phyloP scores from a whole-genome alignment of 164 flowering plant genomes.

The Platanus orientalis region DNA sequence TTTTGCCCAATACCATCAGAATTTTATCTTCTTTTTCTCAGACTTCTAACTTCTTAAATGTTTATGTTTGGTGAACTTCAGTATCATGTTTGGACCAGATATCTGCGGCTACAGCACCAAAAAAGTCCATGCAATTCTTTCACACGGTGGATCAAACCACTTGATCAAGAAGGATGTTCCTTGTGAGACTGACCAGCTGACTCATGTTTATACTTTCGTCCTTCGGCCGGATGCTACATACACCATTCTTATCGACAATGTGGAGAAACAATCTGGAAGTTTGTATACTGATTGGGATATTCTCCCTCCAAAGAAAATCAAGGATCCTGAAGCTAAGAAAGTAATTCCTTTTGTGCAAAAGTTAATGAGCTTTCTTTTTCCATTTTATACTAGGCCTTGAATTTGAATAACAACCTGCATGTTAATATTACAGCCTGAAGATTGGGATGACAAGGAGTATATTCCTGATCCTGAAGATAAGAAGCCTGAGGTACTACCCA shows the following conservation, averaged over 20 bases:
- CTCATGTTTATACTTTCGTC: constrained; percentile 85
- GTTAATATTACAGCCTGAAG: constrained; percentile 67
- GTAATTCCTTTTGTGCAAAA: constrained; percentile 21
- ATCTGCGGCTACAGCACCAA: constrained; percentile 91
- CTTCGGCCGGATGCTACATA: constrained; percentile 92
- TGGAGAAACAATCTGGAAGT: constrained; percentile 82
- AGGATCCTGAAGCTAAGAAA: constrained; percentile 97
- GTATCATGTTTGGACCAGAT: constrained; percentile 99
- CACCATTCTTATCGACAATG: constrained; percentile 84
- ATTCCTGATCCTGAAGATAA: constrained; percentile 88
- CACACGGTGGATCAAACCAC: constrained; percentile 55
- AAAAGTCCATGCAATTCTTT: constrained; percentile 90
- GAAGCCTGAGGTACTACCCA: constrained; percentile 81
- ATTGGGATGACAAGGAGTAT: constrained; percentile 93
- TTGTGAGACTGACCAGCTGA: constrained; percentile 91
- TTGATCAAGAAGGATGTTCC: constrained; percentile 94
- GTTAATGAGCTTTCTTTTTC: neutral
- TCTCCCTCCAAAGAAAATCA: constrained; percentile 82
- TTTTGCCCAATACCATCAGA: too few species aligned
- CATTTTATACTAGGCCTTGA: too few species aligned
- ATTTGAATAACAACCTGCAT: constrained; percentile 1
- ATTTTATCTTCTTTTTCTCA: neutral
- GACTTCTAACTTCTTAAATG: neutral
- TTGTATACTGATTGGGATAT: constrained; percentile 81
- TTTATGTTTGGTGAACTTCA: constrained; percentile 28